These are phyloP conservation scores for Sporothrix schenckii DNA, from an alignment of 2,329 filamentous ascomycete genomes.

Conservation along the genomic window DNA sequence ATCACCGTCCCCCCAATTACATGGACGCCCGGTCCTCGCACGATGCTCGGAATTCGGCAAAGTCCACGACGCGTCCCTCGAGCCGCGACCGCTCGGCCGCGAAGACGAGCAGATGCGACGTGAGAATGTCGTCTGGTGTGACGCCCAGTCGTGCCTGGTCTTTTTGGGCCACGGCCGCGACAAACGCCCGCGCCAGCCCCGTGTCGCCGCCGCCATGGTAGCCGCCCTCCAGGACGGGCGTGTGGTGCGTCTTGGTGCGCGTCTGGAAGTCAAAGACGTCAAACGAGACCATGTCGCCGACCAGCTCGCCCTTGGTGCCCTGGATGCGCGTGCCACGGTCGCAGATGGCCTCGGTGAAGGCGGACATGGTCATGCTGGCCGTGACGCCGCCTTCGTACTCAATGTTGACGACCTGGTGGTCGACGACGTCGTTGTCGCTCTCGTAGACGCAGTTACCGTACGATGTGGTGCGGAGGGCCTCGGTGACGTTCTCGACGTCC, in stretches of 20 bases:
- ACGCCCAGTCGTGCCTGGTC: slow-evolving; percentile 12
- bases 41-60: slow-evolving; percentile 15
- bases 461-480: neutral
- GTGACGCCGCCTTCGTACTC: slow-evolving; percentile 21
- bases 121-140: slow-evolving; percentile 10
- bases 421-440: slow-evolving; percentile 21
- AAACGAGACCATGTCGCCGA: slow-evolving; percentile 19
- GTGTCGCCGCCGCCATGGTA: slow-evolving; percentile 23
- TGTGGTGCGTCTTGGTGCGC: slow-evolving; percentile 9
- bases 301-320: slow-evolving; percentile 15
- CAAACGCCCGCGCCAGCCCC: slow-evolving; percentile 8
- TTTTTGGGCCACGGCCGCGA: neutral
- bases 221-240: neutral
- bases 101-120: slow-evolving; percentile 10
- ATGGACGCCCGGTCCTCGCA: slow-evolving; percentile 4
- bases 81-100: slow-evolving; percentile 19
- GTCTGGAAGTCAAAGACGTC: slow-evolving; percentile 19
- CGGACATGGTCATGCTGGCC: slow-evolving; percentile 20
- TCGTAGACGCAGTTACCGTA: slow-evolving; percentile 22
- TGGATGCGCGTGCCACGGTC: slow-evolving; percentile 22
- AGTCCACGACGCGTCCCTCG: slow-evolving; percentile 17
- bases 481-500: neutral
- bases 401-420: slow-evolving; percentile 20
- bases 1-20: neutral
- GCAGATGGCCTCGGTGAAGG: slow-evolving; percentile 18